Conservation (phyloP, 2,329 filamentous ascomycete species). For the Exophiala oligosperma region DNA sequence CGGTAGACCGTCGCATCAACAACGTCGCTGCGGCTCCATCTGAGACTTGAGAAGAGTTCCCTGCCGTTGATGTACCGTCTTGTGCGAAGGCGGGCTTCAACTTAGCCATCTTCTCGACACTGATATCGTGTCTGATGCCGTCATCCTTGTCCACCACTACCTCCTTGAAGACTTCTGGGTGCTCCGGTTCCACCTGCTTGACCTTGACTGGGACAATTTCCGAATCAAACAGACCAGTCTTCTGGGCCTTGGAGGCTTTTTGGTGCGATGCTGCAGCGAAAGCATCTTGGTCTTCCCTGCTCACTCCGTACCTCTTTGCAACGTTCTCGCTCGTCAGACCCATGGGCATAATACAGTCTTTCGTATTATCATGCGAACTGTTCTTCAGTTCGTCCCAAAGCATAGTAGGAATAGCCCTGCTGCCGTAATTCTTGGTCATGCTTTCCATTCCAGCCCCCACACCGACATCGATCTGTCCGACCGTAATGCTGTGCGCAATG, state of each 20-base stretch:
- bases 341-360: slow-evolving; percentile 93
- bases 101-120: slow-evolving; percentile 68
- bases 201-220: slow-evolving; percentile 84
- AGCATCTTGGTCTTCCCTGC: slow-evolving; percentile 74
- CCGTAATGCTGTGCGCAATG: slow-evolving; percentile 73
- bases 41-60: slow-evolving; percentile 81
- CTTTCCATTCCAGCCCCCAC: slow-evolving; percentile 92
- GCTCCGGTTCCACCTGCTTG: slow-evolving; percentile 61
- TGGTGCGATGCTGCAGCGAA: slow-evolving; percentile 75
- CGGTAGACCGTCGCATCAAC: slow-evolving; percentile 81
- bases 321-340: slow-evolving; percentile 89
- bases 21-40: slow-evolving; percentile 84
- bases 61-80: slow-evolving; percentile 77
- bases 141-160: slow-evolving; percentile 77
- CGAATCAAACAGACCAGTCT: slow-evolving; percentile 66
- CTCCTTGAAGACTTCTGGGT: slow-evolving; percentile 60
- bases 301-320: slow-evolving; percentile 71
- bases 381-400: slow-evolving; percentile 73
- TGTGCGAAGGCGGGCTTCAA: slow-evolving; percentile 83
- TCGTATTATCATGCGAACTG: slow-evolving; percentile 65
- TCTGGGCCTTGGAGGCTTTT: slow-evolving; percentile 70
- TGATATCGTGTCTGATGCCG: slow-evolving; percentile 71
- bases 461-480: slow-evolving; percentile 69
- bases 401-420: slow-evolving; percentile 77
- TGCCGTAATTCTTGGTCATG: slow-evolving; percentile 91